These are phyloP conservation scores for Leccinum variabile DNA, from an alignment of 1,284 basidiomycete species.

Conservation along the genomic window DNA sequence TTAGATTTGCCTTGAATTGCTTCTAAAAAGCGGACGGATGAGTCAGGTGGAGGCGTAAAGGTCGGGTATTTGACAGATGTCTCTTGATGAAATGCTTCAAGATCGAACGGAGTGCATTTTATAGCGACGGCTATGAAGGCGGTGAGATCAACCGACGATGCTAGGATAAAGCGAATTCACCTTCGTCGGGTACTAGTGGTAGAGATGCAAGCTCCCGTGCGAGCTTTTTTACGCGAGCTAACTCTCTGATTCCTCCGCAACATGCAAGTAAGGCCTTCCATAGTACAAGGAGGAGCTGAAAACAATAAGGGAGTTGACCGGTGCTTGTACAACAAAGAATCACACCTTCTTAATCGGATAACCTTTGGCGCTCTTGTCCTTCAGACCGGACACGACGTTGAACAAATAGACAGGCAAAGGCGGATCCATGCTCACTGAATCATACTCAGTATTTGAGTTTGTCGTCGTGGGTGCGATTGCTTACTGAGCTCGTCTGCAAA, in stretches of 20 bases:
- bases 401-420: constrained; percentile 93
- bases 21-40: constrained; percentile 33
- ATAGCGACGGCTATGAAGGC: constrained; percentile 49
- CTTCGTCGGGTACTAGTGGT: constrained; percentile 60
- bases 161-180: constrained; percentile 36
- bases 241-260: constrained; percentile 89
- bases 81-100: constrained; percentile 84
- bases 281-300: constrained; percentile 85
- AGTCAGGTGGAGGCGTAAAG: constrained; percentile 61
- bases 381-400: constrained; percentile 83
- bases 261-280: constrained; percentile 96
- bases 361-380: constrained; percentile 93
- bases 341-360: constrained; percentile 93
- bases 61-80: constrained; percentile 94
- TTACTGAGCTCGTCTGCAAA: constrained; percentile 95
- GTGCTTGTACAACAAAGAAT: not conserved
- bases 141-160: constrained; percentile 5
- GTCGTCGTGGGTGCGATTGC: constrained; percentile 33
- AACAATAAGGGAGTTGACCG: constrained; percentile 5
- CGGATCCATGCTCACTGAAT: constrained; percentile 88
- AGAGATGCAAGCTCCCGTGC: constrained; percentile 82
- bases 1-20: constrained; percentile 38
- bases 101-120: constrained; percentile 87
- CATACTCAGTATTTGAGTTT: constrained; percentile 16
- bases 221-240: constrained; percentile 80